A percentile compares a stretch with the other conserved stretches of the same genome.
phyloP scores from a whole-genome alignment of 352 stramenopile species.

The Elongisporangium undulatum region DNA sequence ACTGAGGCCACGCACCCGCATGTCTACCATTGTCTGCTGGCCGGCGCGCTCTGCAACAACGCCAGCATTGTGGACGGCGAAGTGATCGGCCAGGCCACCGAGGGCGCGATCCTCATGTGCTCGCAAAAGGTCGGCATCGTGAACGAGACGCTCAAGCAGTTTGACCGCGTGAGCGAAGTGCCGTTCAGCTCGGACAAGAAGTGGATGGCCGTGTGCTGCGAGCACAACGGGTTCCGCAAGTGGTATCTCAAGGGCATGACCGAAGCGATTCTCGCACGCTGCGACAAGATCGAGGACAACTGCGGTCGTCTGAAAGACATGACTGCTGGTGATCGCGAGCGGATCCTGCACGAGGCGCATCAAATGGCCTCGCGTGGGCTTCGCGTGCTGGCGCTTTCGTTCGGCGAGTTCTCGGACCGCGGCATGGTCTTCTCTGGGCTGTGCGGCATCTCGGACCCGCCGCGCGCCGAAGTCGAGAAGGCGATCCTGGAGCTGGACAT shows the following conservation, averaged over 20 bases:
- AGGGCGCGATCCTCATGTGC: conserved; percentile 67
- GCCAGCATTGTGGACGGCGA: conserved; percentile 58
- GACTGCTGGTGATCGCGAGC: conserved; percentile 50
- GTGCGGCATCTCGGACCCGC: conserved; percentile 89
- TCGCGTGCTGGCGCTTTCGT: conserved; percentile 89
- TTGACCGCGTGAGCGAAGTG: conserved; percentile 86
- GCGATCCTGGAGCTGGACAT: conserved; percentile 48
- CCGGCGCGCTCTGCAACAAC: conserved; percentile 79
- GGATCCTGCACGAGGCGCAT: conserved; percentile 52
- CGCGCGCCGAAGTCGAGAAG: conserved; percentile 60
- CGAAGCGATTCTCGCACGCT: conserved; percentile 69
- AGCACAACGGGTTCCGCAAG: conserved; percentile 42
- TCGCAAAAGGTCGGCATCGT: conserved; percentile 65
- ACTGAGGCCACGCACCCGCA: conserved; percentile 59
- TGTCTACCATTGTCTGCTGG: conserved; percentile 71
- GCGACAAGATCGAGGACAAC: conserved; percentile 73
- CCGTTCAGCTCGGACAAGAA: conserved; percentile 96
- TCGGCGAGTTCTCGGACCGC: conserved; percentile 75
- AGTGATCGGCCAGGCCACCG: conserved; percentile 77
- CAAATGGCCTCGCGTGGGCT: conserved; percentile 73
- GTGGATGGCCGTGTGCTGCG: conserved; percentile 93
- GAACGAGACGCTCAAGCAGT: conserved; percentile 27
- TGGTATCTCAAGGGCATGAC: conserved; percentile 85
- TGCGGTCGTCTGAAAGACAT: conserved; percentile 65
- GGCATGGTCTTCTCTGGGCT: conserved; percentile 91